Percentiles rank a stretch among this genome's conserved stretches.
These are phyloP conservation scores for Lachancea meyersii DNA, from an alignment of 805 yeast genomes.

Conservation along the genomic window DNA sequence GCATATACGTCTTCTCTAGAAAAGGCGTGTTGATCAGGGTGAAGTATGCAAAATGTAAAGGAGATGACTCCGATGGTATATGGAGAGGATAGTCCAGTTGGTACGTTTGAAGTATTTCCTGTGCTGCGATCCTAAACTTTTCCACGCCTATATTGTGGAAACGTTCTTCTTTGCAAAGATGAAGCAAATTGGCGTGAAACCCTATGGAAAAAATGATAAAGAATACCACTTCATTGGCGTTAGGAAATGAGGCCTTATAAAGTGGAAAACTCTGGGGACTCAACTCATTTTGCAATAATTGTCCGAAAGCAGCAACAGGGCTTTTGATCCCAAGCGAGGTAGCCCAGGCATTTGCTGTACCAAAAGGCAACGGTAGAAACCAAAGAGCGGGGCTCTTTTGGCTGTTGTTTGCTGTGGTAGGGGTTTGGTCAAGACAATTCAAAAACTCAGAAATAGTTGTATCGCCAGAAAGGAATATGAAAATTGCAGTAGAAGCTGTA, in stretches of 20 bases:
- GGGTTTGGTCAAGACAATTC: constrained; percentile 39
- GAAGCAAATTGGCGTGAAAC: constrained; percentile 79
- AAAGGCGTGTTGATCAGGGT: constrained; percentile 27
- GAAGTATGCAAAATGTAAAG: constrained; percentile 22
- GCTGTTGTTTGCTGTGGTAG: neutral
- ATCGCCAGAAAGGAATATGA: constrained; percentile 75
- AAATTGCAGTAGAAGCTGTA: constrained; percentile 31
- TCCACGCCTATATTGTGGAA: constrained; percentile 56
- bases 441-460: constrained; percentile 75
- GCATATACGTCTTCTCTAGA: constrained; percentile 25
- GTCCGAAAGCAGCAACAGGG: constrained; percentile 33
- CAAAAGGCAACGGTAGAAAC: constrained; percentile 53
- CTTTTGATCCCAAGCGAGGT: constrained; percentile 45
- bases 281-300: constrained; percentile 27
- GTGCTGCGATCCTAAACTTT: constrained; percentile 67
- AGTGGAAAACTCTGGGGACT: constrained; percentile 26
- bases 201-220: constrained; percentile 77
- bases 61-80: constrained; percentile 2
- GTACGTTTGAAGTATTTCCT: constrained; percentile 41
- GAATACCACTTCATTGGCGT: constrained; percentile 28
- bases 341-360: constrained; percentile 82
- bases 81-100: constrained; percentile 17
- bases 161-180: constrained; percentile 67
- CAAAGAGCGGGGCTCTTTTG: constrained; percentile 8
- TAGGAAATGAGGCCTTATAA: constrained; percentile 31